These are phyloP conservation scores for Sisymbrium irio DNA, from an alignment of 345 rosid genomes.

Conservation along the genomic window DNA sequence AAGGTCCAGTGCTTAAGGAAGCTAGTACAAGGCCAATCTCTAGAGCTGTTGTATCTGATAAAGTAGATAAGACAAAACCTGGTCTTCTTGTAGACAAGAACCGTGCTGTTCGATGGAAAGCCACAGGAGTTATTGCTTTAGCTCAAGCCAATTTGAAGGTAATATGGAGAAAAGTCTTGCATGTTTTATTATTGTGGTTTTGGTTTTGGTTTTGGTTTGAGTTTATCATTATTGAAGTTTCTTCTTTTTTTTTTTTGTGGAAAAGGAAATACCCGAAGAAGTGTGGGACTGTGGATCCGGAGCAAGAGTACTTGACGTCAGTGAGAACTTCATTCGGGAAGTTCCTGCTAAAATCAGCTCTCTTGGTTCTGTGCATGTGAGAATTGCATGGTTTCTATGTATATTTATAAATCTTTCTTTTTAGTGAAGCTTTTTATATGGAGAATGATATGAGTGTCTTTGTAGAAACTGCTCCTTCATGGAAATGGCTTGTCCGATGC, in stretches of 20 bases:
- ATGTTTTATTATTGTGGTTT: background rate
- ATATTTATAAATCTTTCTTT: background rate
- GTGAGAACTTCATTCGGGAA: constrained; percentile 54
- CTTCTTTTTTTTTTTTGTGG: constrained; percentile 21
- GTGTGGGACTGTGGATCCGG: constrained; percentile 68
- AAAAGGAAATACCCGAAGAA: constrained; percentile 69
- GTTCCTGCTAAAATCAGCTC: constrained; percentile 53
- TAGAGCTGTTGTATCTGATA: constrained; percentile 38
- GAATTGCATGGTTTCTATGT: background rate
- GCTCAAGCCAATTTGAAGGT: constrained; percentile 75
- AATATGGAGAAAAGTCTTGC: constrained; percentile 13
- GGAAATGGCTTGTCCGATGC: constrained; percentile 64
- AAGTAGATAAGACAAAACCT: constrained; percentile 26
- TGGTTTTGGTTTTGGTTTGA: constrained; percentile 6
- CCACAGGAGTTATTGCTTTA: constrained; percentile 71
- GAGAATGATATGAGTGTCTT: constrained; percentile 11
- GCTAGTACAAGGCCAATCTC: constrained; percentile 50
- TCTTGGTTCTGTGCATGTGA: constrained; percentile 46
- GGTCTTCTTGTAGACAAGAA: constrained; percentile 43
- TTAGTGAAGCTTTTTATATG: background rate
- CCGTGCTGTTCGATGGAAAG: constrained; percentile 61
- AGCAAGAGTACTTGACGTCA: constrained; percentile 61
- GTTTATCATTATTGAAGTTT: background rate
- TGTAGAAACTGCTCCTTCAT: constrained; percentile 63
- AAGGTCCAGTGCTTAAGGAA: constrained; percentile 67